Evolutionary conservation across 192 early-diverging fungal species (phyloP).

Genomic region (Fimicolochytrium jonesii): DNA sequence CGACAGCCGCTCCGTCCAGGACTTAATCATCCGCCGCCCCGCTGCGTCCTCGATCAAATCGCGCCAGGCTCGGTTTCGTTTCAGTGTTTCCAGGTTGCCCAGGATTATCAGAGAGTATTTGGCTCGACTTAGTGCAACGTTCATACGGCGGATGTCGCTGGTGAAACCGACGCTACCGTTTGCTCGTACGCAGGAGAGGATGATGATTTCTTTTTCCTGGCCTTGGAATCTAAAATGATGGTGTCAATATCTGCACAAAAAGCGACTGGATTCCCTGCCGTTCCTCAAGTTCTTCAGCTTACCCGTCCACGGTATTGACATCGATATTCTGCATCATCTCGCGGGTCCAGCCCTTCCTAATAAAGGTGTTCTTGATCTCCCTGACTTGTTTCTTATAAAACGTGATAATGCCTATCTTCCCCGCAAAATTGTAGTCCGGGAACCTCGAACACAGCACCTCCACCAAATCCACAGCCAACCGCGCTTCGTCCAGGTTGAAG

Average conservation of each 20-base stretch:
- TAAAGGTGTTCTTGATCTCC: conserved; percentile 65
- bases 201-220: conserved; percentile 95
- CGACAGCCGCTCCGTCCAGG: too few relatives aligned
- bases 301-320: conserved; percentile 75
- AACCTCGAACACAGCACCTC: conserved; percentile 53
- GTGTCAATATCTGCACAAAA: conserved; percentile 7
- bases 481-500: conserved; percentile 76
- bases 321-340: conserved; percentile 69
- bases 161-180: conserved; percentile 74
- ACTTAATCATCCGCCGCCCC: conserved; percentile 30
- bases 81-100: conserved; percentile 64
- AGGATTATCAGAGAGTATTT: conserved; percentile 78
- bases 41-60: conserved; percentile 68
- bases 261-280: not conserved
- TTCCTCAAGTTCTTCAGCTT: not conserved
- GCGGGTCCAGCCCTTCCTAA: conserved; percentile 51
- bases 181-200: conserved; percentile 91
- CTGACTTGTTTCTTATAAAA: conserved; percentile 86
- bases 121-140: conserved; percentile 85
- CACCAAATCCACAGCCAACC: conserved; percentile 68
- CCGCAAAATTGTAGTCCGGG: conserved; percentile 48
- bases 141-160: conserved; percentile 82
- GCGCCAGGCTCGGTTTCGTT: conserved; percentile 64
- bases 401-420: conserved; percentile 81
- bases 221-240: conserved; percentile 74